Conservation (phyloP, 2,329 filamentous ascomycete genomes). For the Penicillium sp. region DNA sequence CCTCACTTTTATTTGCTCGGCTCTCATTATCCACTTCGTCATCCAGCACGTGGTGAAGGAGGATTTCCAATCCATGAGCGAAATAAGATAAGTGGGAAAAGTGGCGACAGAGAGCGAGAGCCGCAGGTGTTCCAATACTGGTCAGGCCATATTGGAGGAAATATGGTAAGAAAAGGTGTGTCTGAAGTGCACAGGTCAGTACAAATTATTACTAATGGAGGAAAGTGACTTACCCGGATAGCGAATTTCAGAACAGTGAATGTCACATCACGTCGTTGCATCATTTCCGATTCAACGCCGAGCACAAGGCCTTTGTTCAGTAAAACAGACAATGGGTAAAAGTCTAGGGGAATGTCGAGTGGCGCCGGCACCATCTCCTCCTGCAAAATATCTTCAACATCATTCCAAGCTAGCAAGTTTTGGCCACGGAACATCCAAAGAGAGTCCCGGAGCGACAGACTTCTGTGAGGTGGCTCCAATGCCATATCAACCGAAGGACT, state of each 20-base stretch:
- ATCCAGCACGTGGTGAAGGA: conserved; percentile 89
- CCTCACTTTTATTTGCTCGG: conserved; percentile 28
- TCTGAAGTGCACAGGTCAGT: conserved; percentile 53
- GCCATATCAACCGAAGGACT: conserved; percentile 50
- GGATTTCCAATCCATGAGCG: conserved; percentile 83
- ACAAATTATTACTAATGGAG: conserved; percentile 6
- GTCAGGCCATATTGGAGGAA: conserved; percentile 76
- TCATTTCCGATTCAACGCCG: conserved; percentile 85
- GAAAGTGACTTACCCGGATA: conserved; percentile 65
- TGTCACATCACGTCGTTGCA: conserved; percentile 86
- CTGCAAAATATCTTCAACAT: conserved; percentile 78
- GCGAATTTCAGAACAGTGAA: conserved; percentile 88
- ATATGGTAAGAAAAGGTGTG: conserved; percentile 88
- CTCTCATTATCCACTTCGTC: conserved; percentile 75
- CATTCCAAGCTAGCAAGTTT: conserved; percentile 82
- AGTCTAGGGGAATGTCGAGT: conserved; percentile 81
- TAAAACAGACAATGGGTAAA: conserved; percentile 86
- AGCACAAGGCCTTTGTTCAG: conserved; percentile 87
- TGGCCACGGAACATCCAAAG: conserved; percentile 92
- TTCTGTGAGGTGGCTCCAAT: conserved; percentile 45
- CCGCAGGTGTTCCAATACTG: conserved; percentile 73
- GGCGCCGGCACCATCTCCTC: conserved; percentile 71
- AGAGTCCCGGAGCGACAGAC: conserved; percentile 71
- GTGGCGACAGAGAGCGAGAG: conserved; percentile 75
- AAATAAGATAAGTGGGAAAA: conserved; percentile 90